Evolutionary conservation across 2,329 filamentous ascomycete species (phyloP).

Genomic region (Capronia epimyces): DNA sequence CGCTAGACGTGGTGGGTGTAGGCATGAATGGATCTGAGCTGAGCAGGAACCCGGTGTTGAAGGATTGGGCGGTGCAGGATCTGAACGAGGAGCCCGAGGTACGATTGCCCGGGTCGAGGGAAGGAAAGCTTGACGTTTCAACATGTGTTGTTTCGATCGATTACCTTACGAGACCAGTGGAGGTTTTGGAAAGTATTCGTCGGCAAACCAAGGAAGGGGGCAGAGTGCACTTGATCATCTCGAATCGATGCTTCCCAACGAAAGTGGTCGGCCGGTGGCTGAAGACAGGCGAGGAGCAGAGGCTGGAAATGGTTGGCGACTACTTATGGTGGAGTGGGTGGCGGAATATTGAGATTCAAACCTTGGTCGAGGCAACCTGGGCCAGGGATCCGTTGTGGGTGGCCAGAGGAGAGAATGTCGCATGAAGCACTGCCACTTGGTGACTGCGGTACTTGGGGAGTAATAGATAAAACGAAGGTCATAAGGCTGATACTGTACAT

Average conservation of each 20-base stretch:
- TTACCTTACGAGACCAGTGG: constrained; percentile 46
- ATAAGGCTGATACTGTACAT: no score
- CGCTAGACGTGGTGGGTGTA: constrained; percentile 43
- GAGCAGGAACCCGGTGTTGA: constrained; percentile 38
- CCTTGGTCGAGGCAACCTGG: constrained; percentile 36
- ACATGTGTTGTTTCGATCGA: constrained; percentile 51
- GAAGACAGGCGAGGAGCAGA: constrained; percentile 41
- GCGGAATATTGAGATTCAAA: constrained; percentile 50
- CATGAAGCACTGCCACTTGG: neutral
- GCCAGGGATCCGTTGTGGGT: constrained; percentile 42
- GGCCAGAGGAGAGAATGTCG: constrained; percentile 35
- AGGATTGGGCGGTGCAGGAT: constrained; percentile 37
- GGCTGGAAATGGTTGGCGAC: constrained; percentile 48
- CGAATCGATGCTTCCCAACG: constrained; percentile 50
- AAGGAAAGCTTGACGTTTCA: constrained; percentile 38
- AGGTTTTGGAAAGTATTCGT: constrained; percentile 42
- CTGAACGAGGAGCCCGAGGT: constrained; percentile 41
- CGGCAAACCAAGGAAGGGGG: constrained; percentile 41
- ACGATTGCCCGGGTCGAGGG: constrained; percentile 10
- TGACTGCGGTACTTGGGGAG: no score
- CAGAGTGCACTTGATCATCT: constrained; percentile 47
- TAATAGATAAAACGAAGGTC: no score
- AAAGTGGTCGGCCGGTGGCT: constrained; percentile 50
- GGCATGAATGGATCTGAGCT: constrained; percentile 48
- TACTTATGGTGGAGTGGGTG: constrained; percentile 50